Evolutionary conservation across 352 stramenopile genomes (phyloP), one percentile per base, ranked within the genome.

Genomic region (Phytophthora sp.): DNA sequence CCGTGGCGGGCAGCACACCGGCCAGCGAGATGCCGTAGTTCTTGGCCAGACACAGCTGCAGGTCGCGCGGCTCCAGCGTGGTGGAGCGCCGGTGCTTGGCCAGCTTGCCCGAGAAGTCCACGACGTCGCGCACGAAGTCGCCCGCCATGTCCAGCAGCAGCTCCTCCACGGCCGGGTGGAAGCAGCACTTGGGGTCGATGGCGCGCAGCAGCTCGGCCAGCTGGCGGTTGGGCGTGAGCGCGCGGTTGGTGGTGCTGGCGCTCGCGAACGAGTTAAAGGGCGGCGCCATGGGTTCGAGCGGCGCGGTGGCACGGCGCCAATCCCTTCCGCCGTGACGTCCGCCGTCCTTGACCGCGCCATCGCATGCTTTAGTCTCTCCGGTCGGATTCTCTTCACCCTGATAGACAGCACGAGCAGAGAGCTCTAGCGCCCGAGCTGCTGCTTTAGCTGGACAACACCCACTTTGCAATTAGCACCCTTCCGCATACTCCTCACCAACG

Each of bases 21-120:
- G 80, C 83, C 35, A 95, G 69, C 17, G 87, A 92, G 55, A 95
- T 91, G 57, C 87, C 83, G 49, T 95, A 90, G 69, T 91, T 94
- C 72, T 95, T 95, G 58, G 82, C 81, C 41, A 95, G 68, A 53
- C 74, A 91, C 23, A 95, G 87, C 71, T 95, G 87, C 30, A 95
- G 46, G 46, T 95, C 87, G 28, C 84, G 85, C 21, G 82, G 59
- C 52, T 94, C 84, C 8, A 93, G 55, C 41, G 82, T 77, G 10
- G 71, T 90, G 6, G 87, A 88, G n/a, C 84, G 82, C 10, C 87
- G 75, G 68, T 95, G 87, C 60, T 92, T 93, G 45, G 84, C 74
- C 48, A 93, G 60, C 32, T 74, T 72, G 2, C 76, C 66, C 0
- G 84, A 91, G 39, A 91, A 90, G 34, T 74, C 68, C 50, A 91